phyloP scores from a whole-genome alignment of 306 rosid species.

The Cicer chorassanicum region DNA sequence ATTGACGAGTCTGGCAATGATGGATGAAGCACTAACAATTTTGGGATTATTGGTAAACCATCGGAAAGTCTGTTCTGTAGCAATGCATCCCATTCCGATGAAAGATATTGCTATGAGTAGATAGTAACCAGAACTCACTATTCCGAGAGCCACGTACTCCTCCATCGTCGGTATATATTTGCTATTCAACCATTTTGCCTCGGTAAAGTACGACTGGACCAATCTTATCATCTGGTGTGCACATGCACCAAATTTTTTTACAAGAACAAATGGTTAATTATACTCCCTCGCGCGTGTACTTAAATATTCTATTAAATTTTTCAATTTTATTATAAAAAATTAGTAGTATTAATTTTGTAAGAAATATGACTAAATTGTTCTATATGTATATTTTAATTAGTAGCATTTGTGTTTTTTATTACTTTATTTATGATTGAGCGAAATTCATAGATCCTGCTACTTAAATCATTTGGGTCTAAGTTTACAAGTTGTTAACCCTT shows the following conservation, averaged over 20 bases:
- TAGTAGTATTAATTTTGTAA: no score
- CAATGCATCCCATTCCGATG: slow-evolving; percentile 20
- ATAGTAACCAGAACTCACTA: background rate
- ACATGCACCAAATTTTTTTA: background rate
- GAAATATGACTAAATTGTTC: no score
- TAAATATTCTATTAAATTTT: background rate
- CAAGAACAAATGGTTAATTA: background rate
- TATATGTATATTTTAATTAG: no score
- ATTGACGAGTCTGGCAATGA: background rate
- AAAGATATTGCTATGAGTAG: background rate
- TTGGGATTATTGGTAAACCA: slow-evolving; percentile 21
- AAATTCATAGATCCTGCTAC: no score
- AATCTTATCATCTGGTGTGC: background rate
- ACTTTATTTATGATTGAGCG: no score
- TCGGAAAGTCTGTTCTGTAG: background rate
- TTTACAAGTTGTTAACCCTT: no score
- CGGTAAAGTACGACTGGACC: background rate
- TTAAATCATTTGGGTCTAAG: no score
- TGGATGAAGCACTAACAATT: background rate
- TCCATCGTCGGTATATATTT: background rate
- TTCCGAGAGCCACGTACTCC: slow-evolving; percentile 8
- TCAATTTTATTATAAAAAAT: no score
- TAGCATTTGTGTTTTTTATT: no score
- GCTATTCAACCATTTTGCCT: slow-evolving; percentile 9
- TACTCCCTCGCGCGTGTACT: background rate